These are phyloP conservation scores for Salisapilia sapeloensis DNA, from an alignment of 352 stramenopile species.

Conservation along the genomic window DNA sequence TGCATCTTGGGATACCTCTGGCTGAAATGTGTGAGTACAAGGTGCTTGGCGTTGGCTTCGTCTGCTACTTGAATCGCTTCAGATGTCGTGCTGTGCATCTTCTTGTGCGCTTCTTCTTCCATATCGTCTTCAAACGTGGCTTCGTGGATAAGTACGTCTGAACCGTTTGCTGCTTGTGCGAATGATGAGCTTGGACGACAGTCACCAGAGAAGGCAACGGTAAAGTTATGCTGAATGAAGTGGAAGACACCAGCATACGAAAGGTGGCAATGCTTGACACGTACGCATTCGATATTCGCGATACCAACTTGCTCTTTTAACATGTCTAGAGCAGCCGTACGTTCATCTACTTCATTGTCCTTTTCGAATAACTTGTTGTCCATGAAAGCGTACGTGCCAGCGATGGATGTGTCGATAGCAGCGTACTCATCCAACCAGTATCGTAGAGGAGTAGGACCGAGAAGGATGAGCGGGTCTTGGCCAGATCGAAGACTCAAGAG, in stretches of 20 bases:
- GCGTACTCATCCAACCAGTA: constrained; percentile 88
- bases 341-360: constrained; percentile 18
- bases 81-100: constrained; percentile 88
- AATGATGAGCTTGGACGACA: constrained; percentile 79
- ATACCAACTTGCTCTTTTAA: too few relatives aligned
- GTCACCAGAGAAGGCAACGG: constrained; percentile 90
- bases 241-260: constrained; percentile 84
- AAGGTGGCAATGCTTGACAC: constrained; percentile 79
- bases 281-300: constrained; percentile 36
- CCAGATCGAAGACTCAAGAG: constrained; percentile 65
- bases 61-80: constrained; percentile 82
- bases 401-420: constrained; percentile 53
- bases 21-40: constrained; percentile 95
- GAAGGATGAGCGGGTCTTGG: constrained; percentile 61
- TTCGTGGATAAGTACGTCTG: constrained; percentile 92
- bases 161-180: constrained; percentile 26
- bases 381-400: constrained; percentile 77
- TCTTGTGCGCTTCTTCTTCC: constrained; percentile 83
- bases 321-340: constrained; percentile 15
- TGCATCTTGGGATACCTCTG: constrained; percentile 74
- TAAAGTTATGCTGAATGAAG: constrained; percentile 35
- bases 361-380: constrained; percentile 79
- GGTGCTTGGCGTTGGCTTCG: constrained; percentile 56
- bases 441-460: constrained; percentile 81
- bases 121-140: constrained; percentile 95